Evolutionary conservation across 768 basidiomycete species (phyloP).

Genomic region (Trametes cingulata): DNA sequence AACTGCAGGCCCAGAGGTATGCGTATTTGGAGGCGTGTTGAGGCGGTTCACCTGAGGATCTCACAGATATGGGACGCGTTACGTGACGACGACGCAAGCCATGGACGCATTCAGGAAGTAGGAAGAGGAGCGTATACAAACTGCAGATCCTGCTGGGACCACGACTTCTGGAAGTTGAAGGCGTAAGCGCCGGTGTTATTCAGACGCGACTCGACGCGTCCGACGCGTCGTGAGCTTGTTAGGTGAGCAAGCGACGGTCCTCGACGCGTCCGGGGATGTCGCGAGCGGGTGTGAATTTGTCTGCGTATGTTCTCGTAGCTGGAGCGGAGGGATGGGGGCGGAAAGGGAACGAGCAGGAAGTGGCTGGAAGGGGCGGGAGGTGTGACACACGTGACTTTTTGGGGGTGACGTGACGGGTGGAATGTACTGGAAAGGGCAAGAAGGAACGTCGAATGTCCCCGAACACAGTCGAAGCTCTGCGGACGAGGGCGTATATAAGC

Average conservation of each 20-base stretch:
- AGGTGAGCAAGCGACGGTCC: too few relatives aligned
- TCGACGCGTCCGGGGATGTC: neutral
- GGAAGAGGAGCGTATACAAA: neutral
- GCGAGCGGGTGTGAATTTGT: neutral
- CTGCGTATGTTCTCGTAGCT: constrained; percentile 9
- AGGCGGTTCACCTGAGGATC: neutral
- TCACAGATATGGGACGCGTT: neutral
- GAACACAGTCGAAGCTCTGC: constrained; percentile 30
- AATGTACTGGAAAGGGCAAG: constrained; percentile 24
- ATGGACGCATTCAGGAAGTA: neutral
- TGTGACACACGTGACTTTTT: constrained; percentile 17
- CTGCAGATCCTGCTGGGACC: too few relatives aligned
- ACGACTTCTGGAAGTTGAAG: too few relatives aligned
- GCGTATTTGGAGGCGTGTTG: neutral
- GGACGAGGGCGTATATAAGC: constrained; percentile 23
- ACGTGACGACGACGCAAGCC: neutral
- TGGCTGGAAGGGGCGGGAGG: neutral
- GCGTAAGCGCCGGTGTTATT: too few relatives aligned
- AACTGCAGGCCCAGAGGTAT: neutral
- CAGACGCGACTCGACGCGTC: too few relatives aligned
- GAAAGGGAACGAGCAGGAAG: constrained; percentile 7
- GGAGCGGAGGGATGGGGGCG: neutral
- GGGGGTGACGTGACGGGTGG: constrained; percentile 19
- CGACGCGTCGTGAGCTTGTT: too few relatives aligned
- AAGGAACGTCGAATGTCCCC: constrained; percentile 26